Base-by-base conservation (phyloP, 305 asterid species). In the Fraxinus greggii region DNA sequence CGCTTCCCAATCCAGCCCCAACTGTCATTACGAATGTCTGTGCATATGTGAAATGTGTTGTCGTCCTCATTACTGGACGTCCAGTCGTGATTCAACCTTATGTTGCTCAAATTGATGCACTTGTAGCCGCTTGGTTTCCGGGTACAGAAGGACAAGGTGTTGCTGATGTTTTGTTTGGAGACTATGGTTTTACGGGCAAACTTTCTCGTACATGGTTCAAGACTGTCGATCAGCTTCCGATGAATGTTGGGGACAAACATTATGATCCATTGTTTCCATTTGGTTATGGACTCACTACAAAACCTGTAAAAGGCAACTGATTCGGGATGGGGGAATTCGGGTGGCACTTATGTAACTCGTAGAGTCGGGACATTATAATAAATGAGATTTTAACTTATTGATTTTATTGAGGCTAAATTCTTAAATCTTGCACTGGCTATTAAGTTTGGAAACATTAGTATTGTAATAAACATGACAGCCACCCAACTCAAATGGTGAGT, bases 71-170 rank as follows among this genome's bases (percentile, higher is more conserved):
- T 77, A 88, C 91, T 0, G 95, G 95, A 7, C 90, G 95, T 5
- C 95, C 92, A 0, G 87, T 90, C 1, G 88, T 90, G 82, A 81
- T 92, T 59, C 83, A 87, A 73, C 93, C 91, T 0, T 90, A 92
- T 32, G 80, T 92, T 45, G 81, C 83, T 32, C 83, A 82, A 76
- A 83, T 92, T 3, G 91, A 92, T 33, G 93, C 90, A 24, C 89
- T 92, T 45, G 92, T 92, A 23, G 93, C 92, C 4, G 93, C 95
- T 69, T 92, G 95, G 95, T 84, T 90, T 31, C 93, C 92, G 5
- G 95, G 93, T 15, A 84, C 90, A 0, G 92, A 90, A 84, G 92
- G 93, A 2, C 93, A 90, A 85, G 95, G 95, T 21, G 88, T 89
- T 23, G 89, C 92, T 23, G 95, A 92, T 88, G 92, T 88, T 28